Evolutionary conservation across 192 early-diverging fungal species (phyloP).

Genomic region (Coemansia sp.): DNA sequence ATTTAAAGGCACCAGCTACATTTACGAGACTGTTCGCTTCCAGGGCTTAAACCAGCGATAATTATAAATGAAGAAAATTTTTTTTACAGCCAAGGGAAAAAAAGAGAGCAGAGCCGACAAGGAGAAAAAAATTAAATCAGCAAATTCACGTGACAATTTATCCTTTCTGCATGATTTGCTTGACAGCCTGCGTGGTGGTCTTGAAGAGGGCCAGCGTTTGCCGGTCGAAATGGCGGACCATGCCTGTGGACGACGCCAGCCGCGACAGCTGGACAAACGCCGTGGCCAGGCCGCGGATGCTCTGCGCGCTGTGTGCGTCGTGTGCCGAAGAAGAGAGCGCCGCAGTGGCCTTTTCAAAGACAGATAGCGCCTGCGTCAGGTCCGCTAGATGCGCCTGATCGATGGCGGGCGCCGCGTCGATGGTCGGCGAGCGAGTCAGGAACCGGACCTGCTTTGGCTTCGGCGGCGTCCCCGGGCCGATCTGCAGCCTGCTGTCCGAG

Average conservation of each 20-base stretch:
- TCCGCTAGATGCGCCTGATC: slow-evolving; percentile 40
- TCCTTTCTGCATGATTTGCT: slow-evolving; percentile 29
- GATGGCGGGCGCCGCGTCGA: slow-evolving; percentile 9
- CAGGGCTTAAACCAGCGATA: background rate
- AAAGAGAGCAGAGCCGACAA: background rate
- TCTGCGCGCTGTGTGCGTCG: slow-evolving; percentile 3
- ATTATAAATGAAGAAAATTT: background rate
- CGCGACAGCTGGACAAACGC: slow-evolving; percentile 47
- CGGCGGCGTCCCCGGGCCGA: slow-evolving; percentile 1
- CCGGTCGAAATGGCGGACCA: slow-evolving; percentile 51
- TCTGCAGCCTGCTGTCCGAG: slow-evolving; percentile 38
- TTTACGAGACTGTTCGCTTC: background rate
- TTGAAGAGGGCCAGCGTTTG: slow-evolving; percentile 48
- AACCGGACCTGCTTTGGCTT: slow-evolving; percentile 50
- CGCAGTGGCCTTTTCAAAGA: slow-evolving; percentile 36
- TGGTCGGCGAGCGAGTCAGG: slow-evolving; percentile 6
- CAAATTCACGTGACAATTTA: background rate
- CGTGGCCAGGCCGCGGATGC: slow-evolving; percentile 25
- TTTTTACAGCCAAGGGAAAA: background rate
- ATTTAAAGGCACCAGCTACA: background rate
- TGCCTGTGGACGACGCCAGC: slow-evolving; percentile 34
- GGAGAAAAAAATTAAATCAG: background rate
- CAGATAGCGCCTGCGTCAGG: slow-evolving; percentile 29
- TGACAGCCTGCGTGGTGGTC: slow-evolving; percentile 41
- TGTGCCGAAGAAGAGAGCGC: slow-evolving; percentile 10